Evolutionary conservation across 108 stramenopile species (phyloP).

Genomic region (Skeletonema potamos): DNA sequence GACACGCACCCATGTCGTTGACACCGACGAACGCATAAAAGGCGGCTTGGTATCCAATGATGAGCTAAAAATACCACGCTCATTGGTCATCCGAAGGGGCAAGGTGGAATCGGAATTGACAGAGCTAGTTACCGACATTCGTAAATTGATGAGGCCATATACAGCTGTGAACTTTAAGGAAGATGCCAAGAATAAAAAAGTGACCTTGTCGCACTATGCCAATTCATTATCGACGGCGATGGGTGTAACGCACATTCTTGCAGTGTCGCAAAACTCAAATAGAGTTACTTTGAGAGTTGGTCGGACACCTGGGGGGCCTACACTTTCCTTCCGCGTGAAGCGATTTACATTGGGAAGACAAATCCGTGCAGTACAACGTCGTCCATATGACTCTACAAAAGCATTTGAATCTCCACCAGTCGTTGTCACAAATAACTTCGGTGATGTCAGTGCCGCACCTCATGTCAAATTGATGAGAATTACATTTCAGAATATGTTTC

Average conservation of each 20-base stretch:
- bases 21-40: constrained; percentile 50
- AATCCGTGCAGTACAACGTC: constrained; percentile 83
- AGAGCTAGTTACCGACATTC: constrained; percentile 88
- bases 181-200: constrained; percentile 80
- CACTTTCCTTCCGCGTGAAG: constrained; percentile 90
- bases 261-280: constrained; percentile 86
- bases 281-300: constrained; percentile 83
- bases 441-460: constrained; percentile 79
- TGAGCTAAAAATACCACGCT: constrained; percentile 72
- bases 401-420: constrained; percentile 82
- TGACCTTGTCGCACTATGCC: constrained; percentile 70
- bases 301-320: constrained; percentile 93
- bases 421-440: constrained; percentile 99
- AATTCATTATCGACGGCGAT: constrained; percentile 80
- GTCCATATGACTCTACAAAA: constrained; percentile 77
- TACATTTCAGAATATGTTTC: constrained; percentile 99
- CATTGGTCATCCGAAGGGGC: constrained; percentile 80
- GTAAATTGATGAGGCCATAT: constrained; percentile 94
- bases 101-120: constrained; percentile 75
- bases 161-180: constrained; percentile 94
- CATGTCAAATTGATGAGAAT: constrained; percentile 96
- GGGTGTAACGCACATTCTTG: constrained; percentile 93
- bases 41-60: constrained; percentile 45
- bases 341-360: constrained; percentile 84
- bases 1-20: constrained; percentile 84